phyloP scores from a whole-genome alignment of 176 grass and related monocot genomes.

The Typha latifolia region DNA sequence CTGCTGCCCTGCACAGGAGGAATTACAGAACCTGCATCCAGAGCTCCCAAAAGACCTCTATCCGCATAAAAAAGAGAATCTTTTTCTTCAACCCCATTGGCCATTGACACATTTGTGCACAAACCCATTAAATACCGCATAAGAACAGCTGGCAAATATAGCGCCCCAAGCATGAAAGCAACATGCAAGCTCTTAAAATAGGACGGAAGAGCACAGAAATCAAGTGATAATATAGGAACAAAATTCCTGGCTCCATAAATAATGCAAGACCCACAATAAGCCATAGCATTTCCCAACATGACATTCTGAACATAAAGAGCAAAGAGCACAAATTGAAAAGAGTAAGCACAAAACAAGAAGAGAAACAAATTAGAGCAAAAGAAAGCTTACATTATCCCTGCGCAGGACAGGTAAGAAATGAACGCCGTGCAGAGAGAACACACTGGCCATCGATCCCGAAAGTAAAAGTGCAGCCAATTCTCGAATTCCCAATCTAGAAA shows the following conservation, averaged over 20 bases:
- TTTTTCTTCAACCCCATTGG: constrained; percentile 8
- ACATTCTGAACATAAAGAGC: constrained; percentile 33
- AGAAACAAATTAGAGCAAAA: constrained; percentile 1
- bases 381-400: constrained; percentile 36
- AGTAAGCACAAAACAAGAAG: neutral
- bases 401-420: constrained; percentile 50
- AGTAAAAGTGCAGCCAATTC: constrained; percentile 42
- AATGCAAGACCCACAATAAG: constrained; percentile 44
- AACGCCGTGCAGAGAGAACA: constrained; percentile 36
- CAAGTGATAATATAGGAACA: constrained; percentile 38
- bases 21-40: neutral
- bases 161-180: constrained; percentile 28
- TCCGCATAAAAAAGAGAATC: constrained; percentile 11
- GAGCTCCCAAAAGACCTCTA: constrained; percentile 16
- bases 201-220: constrained; percentile 54
- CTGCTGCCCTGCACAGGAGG: neutral
- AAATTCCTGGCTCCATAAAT: constrained; percentile 30
- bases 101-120: neutral
- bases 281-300: constrained; percentile 21
- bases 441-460: constrained; percentile 14
- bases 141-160: constrained; percentile 46
- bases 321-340: neutral
- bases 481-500: constrained; percentile 15
- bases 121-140: no score
- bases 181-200: constrained; percentile 69